phyloP scores from a whole-genome alignment of 2,329 filamentous ascomycete species.

The Oidium heveae region DNA sequence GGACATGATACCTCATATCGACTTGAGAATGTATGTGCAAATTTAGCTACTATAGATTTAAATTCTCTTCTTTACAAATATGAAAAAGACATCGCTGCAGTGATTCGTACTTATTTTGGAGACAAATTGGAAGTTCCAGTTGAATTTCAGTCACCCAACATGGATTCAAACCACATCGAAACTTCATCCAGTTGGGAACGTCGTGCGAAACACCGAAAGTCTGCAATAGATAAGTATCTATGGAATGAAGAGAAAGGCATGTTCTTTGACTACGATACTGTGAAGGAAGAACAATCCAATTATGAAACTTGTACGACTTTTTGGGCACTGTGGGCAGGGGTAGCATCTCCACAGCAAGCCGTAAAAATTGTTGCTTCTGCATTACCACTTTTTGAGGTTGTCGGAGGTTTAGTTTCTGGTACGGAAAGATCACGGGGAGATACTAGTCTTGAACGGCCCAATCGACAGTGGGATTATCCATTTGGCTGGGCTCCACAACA shows the following conservation, averaged over 20 bases:
- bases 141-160: conserved; percentile 51
- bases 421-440: conserved; percentile 70
- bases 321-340: conserved; percentile 92
- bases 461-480: conserved; percentile 94
- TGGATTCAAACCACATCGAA: conserved; percentile 44
- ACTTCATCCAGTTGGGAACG: conserved; percentile 79
- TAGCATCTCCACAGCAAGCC: conserved; percentile 70
- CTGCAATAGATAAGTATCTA: conserved; percentile 72
- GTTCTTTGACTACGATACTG: conserved; percentile 94
- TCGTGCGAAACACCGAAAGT: conserved; percentile 59
- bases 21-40: conserved; percentile 63
- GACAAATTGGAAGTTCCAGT: conserved; percentile 61
- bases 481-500: conserved; percentile 98
- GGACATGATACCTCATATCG: conserved; percentile 94
- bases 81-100: conserved; percentile 73
- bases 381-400: conserved; percentile 66
- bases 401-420: conserved; percentile 69
- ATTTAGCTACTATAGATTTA: conserved; percentile 79
- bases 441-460: conserved; percentile 59
- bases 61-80: conserved; percentile 95
- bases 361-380: conserved; percentile 55
- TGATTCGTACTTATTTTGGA: conserved; percentile 60
- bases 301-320: conserved; percentile 90
- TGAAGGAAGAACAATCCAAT: conserved; percentile 48
- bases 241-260: conserved; percentile 85